phyloP scores from a whole-genome alignment of 768 basidiomycete species.

The Tylopilus rubrobrunneus region DNA sequence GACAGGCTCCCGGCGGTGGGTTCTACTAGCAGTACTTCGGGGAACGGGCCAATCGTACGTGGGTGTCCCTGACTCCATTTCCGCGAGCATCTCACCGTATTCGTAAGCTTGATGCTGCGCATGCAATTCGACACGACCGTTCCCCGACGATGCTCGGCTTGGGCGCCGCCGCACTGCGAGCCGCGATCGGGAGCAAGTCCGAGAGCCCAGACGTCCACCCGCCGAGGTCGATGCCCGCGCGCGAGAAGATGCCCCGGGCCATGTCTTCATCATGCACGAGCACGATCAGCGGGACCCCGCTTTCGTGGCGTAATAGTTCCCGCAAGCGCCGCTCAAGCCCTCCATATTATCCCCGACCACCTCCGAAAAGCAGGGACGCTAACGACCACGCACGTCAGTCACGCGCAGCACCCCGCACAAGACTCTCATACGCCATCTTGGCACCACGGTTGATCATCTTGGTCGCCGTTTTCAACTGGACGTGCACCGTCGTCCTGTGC shows the following conservation, averaged over 20 bases:
- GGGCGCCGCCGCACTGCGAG: neutral
- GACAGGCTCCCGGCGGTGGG: no score
- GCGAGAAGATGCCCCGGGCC: conserved; percentile 37
- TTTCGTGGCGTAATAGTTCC: conserved; percentile 20
- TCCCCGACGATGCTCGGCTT: conserved; percentile 28
- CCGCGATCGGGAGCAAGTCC: conserved; percentile 9
- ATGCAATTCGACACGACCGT: no score
- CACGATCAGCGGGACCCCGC: conserved; percentile 38
- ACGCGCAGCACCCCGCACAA: neutral
- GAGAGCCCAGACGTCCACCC: conserved; percentile 40
- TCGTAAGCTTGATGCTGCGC: no score
- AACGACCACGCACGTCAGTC: no score
- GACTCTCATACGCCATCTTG: conserved; percentile 12
- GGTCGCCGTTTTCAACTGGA: conserved; percentile 10
- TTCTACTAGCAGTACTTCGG: no score
- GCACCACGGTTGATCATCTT: conserved; percentile 9
- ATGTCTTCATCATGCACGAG: conserved; percentile 44
- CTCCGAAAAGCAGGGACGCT: conserved; percentile 20
- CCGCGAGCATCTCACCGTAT: no score
- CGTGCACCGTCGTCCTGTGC: conserved; percentile 15
- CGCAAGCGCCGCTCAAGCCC: conserved; percentile 17
- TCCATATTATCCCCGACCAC: conserved; percentile 9
- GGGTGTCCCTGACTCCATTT: no score
- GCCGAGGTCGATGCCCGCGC: conserved; percentile 39
- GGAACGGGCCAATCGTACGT: no score